phyloP scores from a whole-genome alignment of 345 rosid genomes.

The Sisymbrium irio region DNA sequence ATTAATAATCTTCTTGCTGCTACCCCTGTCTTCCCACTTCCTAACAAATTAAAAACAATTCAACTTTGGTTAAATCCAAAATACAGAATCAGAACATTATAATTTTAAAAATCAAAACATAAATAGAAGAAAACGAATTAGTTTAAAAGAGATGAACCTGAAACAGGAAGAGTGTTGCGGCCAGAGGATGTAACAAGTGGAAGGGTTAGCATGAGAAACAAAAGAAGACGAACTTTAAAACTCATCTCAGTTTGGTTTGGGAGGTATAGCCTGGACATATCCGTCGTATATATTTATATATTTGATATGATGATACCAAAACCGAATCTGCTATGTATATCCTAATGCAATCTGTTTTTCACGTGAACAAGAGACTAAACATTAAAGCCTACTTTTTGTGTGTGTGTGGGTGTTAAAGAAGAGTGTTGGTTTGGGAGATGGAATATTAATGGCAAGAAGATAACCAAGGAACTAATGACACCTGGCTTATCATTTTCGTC shows the following conservation, averaged over 20 bases:
- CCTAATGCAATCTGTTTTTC: conserved; percentile 7
- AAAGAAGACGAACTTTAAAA: conserved; percentile 12
- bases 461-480: conserved; percentile 20
- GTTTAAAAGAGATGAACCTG: conserved; percentile 16
- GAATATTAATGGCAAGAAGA: conserved; percentile 20
- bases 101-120: background rate
- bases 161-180: conserved; percentile 3
- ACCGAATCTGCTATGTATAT: background rate
- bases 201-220: conserved; percentile 21
- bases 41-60: conserved; percentile 17
- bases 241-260: conserved; percentile 24
- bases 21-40: background rate
- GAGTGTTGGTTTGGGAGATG: conserved; percentile 32
- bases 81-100: background rate
- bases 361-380: conserved; percentile 17
- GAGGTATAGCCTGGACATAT: background rate
- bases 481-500: background rate
- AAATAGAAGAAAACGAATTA: background rate
- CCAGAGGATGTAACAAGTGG: conserved; percentile 28
- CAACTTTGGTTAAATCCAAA: background rate
- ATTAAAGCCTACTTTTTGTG: conserved; percentile 10
- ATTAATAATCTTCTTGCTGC: conserved; percentile 8
- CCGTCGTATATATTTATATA: conserved; percentile 3
- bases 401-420: background rate
- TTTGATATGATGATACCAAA: conserved; percentile 15